phyloP scores from a whole-genome alignment of 148 eudicot species.

The Euryodendron excelsum region DNA sequence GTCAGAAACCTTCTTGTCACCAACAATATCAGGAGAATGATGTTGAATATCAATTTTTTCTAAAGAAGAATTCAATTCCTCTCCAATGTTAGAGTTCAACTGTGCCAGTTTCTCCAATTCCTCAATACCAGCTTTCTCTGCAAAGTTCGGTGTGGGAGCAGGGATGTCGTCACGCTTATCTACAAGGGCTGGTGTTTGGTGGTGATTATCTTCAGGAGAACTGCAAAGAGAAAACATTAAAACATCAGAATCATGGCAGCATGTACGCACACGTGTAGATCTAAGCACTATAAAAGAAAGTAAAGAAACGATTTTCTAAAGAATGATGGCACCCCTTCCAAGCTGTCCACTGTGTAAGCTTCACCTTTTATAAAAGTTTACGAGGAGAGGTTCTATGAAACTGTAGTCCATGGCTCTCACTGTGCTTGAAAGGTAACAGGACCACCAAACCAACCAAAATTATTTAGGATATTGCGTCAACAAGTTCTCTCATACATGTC shows the following conservation, averaged over 20 bases:
- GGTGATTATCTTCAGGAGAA: slow-evolving; percentile 58
- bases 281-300: neutral
- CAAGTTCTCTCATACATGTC: neutral
- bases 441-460: neutral
- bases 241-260: slow-evolving; percentile 9
- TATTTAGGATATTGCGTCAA: no score
- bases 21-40: slow-evolving; percentile 51
- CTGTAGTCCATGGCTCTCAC: neutral
- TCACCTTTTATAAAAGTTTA: neutral
- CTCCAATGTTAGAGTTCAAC: slow-evolving; percentile 39
- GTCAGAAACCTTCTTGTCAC: slow-evolving; percentile 61
- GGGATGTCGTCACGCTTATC: slow-evolving; percentile 35
- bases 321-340: neutral
- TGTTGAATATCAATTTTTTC: slow-evolving; percentile 50
- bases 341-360: neutral
- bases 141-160: slow-evolving; percentile 29
- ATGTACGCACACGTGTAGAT: neutral
- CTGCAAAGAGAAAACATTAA: slow-evolving; percentile 32
- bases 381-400: neutral
- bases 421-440: neutral
- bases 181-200: slow-evolving; percentile 35
- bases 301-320: neutral
- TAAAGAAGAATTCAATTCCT: slow-evolving; percentile 31
- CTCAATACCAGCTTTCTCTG: slow-evolving; percentile 30
- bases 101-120: slow-evolving; percentile 45